Evolutionary conservation across 2,329 filamentous ascomycete genomes (phyloP), one percentile per base, ranked within the genome.

Genomic region (Penicillium vulpinum): DNA sequence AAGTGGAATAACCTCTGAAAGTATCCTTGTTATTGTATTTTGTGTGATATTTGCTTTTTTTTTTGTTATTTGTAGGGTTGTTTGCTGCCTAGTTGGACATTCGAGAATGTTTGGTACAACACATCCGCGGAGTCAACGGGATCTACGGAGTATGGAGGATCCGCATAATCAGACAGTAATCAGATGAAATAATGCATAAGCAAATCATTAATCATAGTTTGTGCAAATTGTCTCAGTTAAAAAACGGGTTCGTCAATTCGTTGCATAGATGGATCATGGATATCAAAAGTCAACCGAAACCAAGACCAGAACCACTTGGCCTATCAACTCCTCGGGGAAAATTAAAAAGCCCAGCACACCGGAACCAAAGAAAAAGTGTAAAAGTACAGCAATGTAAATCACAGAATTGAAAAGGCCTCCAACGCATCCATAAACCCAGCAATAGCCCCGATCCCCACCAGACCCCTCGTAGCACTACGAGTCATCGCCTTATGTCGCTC

Each of bases 351-450:
- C 21, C 21, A 11, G 7, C 24, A n/a, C 28, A 15, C 47, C 11
- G 15, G 18, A 28, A 39, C 43, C 18, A 33, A 33, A 21, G 36
- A 9, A 51, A 54, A 39, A 31, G 36, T 15, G 18, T 22, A 18
- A 24, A 45, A 38, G 11, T 5, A 43, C 54, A 51, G 11, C 26
- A 39, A 41, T 35, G 29, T 18, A 13, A 31, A 52, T 55, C 44
- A 64, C 3, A 64, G 36, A 38, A 65, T 54, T 8, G 60, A 61
- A 36, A 76, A 68, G 3, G 68, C 70, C 51, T 76, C 74, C 41
- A 77, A 54, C n/a, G 73, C 74, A 63, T 75, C 71, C 61, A 77
- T 64, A 52, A 76, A 74, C 11, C 73, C 73, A 6, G 72, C 72
- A 54, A 75, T 71, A 15, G 74, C 73, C 16, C 71, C 71, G 22